Evolutionary conservation across 2,329 filamentous ascomycete species (phyloP), one percentile per base, ranked within the genome.

Genomic region (Fusarium annulatum): DNA sequence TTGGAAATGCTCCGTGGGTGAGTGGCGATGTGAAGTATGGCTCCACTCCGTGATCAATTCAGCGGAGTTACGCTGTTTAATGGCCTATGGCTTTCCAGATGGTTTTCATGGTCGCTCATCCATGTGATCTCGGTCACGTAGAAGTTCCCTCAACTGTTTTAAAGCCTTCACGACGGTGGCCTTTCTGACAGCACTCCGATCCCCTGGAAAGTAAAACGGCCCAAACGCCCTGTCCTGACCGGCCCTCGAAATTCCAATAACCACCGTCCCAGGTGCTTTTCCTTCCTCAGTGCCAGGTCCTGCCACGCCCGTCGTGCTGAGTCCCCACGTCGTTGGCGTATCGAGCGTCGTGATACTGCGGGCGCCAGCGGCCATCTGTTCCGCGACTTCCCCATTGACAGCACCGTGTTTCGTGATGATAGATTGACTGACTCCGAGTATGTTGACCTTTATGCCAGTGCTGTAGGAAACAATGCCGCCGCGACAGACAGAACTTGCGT

Each of bases 401-500:
- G 69, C 62, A 1, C 71, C 75, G 7, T 71, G 51, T 16, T 61
- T 51, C 5, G 51, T 36, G 18, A 76, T 69, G 10, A 74, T 61
- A 5, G 38, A 55, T n/a, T 42, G 48, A 10, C 75, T 55, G 2
- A 76, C 74, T 3, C 70, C 73, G 11, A 82, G 75, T 14, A 82
- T 72, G 6, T 61, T 43, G 6, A 74, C 64, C 60, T 82, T 82
- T 19, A 82, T 69, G 3, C 64, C 67, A 0, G 79, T 81, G 0
- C 78, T 78, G 53, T 81, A 82, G 3, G 80, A 78, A 45, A 82
- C 80, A 19, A 82, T 74, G 3, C 81, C 80, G 43, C 80, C 80
- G 51, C 80, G 80, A 60, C 81, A 80, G 23, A 71, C 80, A 28
- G 78, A 71, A 62, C 79, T 79, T 19, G 79, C 77, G 5, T 80